Conservation (phyloP, 2,329 filamentous ascomycete genomes). For the Xylaria sp. region DNA sequence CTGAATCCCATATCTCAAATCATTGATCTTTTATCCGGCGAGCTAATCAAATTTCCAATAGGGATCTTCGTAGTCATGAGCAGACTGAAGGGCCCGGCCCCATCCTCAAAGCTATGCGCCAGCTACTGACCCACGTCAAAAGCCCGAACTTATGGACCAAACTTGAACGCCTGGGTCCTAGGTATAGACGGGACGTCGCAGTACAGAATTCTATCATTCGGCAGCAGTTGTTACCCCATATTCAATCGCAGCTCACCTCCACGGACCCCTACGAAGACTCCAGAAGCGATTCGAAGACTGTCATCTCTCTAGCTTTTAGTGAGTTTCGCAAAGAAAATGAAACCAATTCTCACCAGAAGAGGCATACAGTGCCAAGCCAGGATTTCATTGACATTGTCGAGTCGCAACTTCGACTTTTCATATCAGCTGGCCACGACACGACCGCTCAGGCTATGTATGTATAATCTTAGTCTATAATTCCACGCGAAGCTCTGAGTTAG, state of each 20-base stretch:
- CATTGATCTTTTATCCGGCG: background rate
- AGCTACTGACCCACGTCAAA: conserved; percentile 16
- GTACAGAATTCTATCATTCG: conserved; percentile 4
- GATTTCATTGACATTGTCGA: conserved; percentile 26
- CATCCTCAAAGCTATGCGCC: conserved; percentile 20
- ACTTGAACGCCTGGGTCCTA: conserved; percentile 24
- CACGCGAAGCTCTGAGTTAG: too few species aligned
- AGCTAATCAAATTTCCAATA: background rate
- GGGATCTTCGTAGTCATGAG: conserved; percentile 28
- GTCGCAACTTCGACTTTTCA: conserved; percentile 27
- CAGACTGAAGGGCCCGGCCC: conserved; percentile 24
- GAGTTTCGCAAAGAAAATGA: background rate
- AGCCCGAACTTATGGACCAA: conserved; percentile 15
- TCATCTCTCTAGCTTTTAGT: conserved; percentile 21
- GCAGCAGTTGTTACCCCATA: conserved; percentile 20
- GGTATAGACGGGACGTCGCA: conserved; percentile 16
- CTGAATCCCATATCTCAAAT: background rate
- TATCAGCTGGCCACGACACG: conserved; percentile 35
- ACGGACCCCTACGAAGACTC: background rate
- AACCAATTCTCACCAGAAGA: background rate
- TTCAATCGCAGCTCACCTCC: background rate
- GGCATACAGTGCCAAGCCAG: background rate
- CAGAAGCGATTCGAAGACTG: background rate
- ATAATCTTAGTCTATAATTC: background rate
- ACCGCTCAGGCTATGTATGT: conserved; percentile 34